These are phyloP conservation scores for Globisporangium abappressorium DNA, from an alignment of 352 stramenopile species.

Conservation along the genomic window DNA sequence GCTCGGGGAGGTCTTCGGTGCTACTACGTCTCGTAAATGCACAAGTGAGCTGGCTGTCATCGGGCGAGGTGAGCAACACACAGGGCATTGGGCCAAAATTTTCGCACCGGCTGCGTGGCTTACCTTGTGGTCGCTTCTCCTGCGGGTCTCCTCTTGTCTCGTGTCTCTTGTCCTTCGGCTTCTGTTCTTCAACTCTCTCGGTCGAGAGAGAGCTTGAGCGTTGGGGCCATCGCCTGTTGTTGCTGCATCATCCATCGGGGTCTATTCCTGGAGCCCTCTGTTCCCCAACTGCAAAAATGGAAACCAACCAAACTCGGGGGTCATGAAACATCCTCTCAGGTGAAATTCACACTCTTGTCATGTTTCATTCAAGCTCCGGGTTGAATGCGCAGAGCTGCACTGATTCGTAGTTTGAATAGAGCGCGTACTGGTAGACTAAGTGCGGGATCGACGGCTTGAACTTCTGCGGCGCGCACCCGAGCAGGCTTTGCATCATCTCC, in stretches of 20 bases:
- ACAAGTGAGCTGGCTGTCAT: neutral
- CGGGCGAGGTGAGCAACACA: neutral
- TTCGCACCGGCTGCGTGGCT: neutral
- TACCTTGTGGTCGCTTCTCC: neutral
- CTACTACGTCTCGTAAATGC: neutral
- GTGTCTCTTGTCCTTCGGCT: neutral
- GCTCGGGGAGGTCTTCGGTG: neutral
- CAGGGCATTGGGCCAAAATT: neutral
- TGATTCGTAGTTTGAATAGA: conserved; percentile 91
- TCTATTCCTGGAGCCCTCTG: neutral
- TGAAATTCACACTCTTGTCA: neutral
- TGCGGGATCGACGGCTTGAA: conserved; percentile 93
- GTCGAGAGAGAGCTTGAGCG: neutral
- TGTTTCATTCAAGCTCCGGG: conserved; percentile 57
- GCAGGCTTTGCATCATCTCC: conserved; percentile 78
- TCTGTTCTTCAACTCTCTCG: neutral
- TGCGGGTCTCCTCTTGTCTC: neutral
- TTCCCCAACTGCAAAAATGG: neutral
- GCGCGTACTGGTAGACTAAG: conserved; percentile 94
- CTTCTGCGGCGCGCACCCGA: conserved; percentile 52
- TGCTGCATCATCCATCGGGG: neutral
- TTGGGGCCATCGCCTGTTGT: neutral
- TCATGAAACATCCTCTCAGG: neutral
- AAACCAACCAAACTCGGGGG: neutral
- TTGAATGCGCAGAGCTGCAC: conserved; percentile 55